Base-by-base conservation (phyloP, 768 basidiomycete genomes). In the Daedalea quercina region DNA sequence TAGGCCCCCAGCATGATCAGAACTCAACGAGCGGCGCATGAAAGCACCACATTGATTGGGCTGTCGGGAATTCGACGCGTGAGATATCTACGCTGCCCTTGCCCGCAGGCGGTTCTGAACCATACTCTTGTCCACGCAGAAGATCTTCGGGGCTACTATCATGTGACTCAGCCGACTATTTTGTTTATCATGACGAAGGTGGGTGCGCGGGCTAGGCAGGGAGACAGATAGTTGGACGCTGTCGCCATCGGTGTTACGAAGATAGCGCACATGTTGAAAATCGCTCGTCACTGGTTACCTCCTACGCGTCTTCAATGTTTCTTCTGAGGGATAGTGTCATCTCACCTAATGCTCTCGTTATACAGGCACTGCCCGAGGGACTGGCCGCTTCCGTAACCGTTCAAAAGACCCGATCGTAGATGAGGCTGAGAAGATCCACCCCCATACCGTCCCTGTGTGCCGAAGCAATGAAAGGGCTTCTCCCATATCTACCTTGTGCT, bases 41-140 rank as follows among this genome's bases (percentile, higher is more conserved):
- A 26, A 51, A 23, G 41, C 50, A 43, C 50, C 50, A 51, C 41
- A 51, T 43, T 51, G 50, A 51, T 51, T 35, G 37, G 15, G 37
- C 19, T 19, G 41, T 22, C 22, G 40, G 11, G 15, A 35, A 40
- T 11, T 2, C 28, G 48, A 22, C n/a, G 28, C 50, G 50, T 51
- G 50, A 51, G 50, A 51, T 51, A 50, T 17, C 25, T 22, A 26
- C 19, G 37, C 26, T 49, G 24, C 15, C 46, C 28, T 24, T 3
- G 28, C 46, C n/a, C 15, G 46, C 26, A 19, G 25, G 25, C 46
- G 13, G 44, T n/a, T 24, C 17, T n/a, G 40, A 44, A 44, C 11
- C 20, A 25, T 20, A 33, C 44, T 33, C 19, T 47, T 24, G 23
- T 33, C 26, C 28, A 17, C 28, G 46, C 46, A 47, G 17, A 24